phyloP scores from a whole-genome alignment of 495 filamentous ascomycete species.

The Tetracladium setigerum region DNA sequence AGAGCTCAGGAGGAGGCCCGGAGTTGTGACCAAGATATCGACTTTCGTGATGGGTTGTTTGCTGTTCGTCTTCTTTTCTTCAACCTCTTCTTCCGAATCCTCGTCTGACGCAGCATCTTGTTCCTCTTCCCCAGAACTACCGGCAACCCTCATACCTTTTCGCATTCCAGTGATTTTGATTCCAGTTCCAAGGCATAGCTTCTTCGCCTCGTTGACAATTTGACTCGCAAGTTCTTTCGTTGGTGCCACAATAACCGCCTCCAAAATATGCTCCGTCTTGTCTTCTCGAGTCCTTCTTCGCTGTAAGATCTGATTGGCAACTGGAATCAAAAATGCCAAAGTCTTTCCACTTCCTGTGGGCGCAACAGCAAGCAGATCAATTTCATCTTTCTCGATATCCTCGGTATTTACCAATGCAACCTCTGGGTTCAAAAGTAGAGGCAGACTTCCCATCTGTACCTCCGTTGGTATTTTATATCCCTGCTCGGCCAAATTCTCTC shows the following conservation, averaged over 20 bases:
- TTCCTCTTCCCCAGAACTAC: slow-evolving; percentile 23
- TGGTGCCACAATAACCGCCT: slow-evolving; percentile 75
- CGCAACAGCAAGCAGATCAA: slow-evolving; percentile 80
- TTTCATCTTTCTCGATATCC: slow-evolving; percentile 15
- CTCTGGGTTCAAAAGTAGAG: slow-evolving; percentile 56
- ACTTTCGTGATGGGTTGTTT: slow-evolving; percentile 50
- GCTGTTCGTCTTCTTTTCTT: slow-evolving; percentile 28
- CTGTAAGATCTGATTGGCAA: slow-evolving; percentile 65
- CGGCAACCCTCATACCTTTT: slow-evolving; percentile 68
- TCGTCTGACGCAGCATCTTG: slow-evolving; percentile 28
- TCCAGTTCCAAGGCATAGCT: slow-evolving; percentile 68
- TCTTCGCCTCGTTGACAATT: slow-evolving; percentile 87
- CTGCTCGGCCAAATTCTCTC: slow-evolving; percentile 72
- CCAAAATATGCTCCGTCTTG: slow-evolving; percentile 43
- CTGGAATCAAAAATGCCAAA: slow-evolving; percentile 79
- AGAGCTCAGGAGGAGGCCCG: slow-evolving; percentile 67
- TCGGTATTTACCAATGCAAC: slow-evolving; percentile 28
- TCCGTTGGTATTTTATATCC: slow-evolving; percentile 85
- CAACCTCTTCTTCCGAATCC: slow-evolving; percentile 32
- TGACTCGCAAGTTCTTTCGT: slow-evolving; percentile 89
- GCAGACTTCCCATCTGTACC: slow-evolving; percentile 82
- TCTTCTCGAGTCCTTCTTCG: slow-evolving; percentile 27
- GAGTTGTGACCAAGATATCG: slow-evolving; percentile 86
- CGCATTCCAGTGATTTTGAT: slow-evolving; percentile 76
- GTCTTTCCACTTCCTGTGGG: slow-evolving; percentile 99